These are phyloP conservation scores for Aspergillus ustus DNA, from an alignment of 2,329 filamentous ascomycete genomes.

Conservation along the genomic window DNA sequence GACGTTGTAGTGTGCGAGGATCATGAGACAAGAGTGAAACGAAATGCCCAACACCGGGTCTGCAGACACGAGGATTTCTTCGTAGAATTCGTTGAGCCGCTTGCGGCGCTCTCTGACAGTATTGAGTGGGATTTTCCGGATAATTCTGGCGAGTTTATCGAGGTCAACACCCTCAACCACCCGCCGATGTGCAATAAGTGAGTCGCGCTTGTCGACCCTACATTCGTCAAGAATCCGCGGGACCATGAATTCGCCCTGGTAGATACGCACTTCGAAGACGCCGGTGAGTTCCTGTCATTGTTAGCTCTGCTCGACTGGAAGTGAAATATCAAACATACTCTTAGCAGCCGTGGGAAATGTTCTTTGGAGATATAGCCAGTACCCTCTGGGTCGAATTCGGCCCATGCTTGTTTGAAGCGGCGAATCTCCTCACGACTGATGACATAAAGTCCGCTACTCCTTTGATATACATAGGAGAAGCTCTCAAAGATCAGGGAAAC, in stretches of 20 bases:
- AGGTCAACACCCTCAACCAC: slow-evolving; percentile 68
- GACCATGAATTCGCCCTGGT: slow-evolving; percentile 87
- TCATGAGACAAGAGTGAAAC: slow-evolving; percentile 92
- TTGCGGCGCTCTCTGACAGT: slow-evolving; percentile 76
- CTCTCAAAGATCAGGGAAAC: slow-evolving; percentile 99
- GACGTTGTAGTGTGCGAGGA: slow-evolving; percentile 96
- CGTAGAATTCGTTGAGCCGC: slow-evolving; percentile 92
- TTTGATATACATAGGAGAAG: slow-evolving; percentile 98
- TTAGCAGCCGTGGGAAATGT: slow-evolving; percentile 82
- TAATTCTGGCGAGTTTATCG: slow-evolving; percentile 71
- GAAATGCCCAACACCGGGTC: slow-evolving; percentile 88
- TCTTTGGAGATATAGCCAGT: slow-evolving; percentile 91
- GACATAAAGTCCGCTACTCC: slow-evolving; percentile 87
- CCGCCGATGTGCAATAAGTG: slow-evolving; percentile 41
- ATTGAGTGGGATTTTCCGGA: slow-evolving; percentile 73
- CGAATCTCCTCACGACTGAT: slow-evolving; percentile 93
- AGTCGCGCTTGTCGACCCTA: slow-evolving; percentile 60
- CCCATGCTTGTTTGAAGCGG: slow-evolving; percentile 98
- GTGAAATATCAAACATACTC: slow-evolving; percentile 54
- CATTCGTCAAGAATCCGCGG: slow-evolving; percentile 85
- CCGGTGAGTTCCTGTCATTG: slow-evolving; percentile 75
- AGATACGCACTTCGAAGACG: slow-evolving; percentile 96
- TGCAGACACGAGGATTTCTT: slow-evolving; percentile 92
- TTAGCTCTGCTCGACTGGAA: slow-evolving; percentile 18
- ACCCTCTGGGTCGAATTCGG: slow-evolving; percentile 88